Percentiles rank a stretch among this genome's conserved stretches.
Evolutionary conservation across 805 yeast species (phyloP).

Genomic region (Candida sakaeoensis): DNA sequence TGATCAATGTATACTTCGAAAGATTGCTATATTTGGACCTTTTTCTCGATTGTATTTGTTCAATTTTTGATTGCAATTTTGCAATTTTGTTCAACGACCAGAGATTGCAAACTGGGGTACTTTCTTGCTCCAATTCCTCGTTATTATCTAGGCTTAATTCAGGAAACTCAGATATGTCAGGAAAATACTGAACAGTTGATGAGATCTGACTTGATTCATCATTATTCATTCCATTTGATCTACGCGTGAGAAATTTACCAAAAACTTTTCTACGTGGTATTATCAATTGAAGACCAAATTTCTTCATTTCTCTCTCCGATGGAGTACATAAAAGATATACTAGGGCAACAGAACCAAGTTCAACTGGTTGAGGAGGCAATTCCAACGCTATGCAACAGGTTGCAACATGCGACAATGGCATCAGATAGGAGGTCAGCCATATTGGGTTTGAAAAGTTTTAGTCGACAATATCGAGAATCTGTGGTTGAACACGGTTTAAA

Average conservation of each 20-base stretch:
- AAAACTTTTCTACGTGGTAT: not conserved
- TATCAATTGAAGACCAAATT: not conserved
- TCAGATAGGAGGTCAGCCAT: conserved; percentile 91
- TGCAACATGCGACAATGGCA: conserved; percentile 74
- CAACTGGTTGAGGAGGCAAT: conserved; percentile 77
- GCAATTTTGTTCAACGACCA: conserved; percentile 52
- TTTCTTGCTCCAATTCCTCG: not conserved
- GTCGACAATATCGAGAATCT: conserved; percentile 83
- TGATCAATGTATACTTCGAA: conserved; percentile 20
- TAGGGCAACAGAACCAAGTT: conserved; percentile 29
- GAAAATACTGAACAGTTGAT: conserved; percentile 13
- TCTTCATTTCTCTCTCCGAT: not conserved
- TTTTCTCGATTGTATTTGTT: conserved; percentile 22
- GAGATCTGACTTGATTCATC: conserved; percentile 3
- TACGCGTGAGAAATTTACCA: not conserved
- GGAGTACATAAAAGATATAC: conserved; percentile 38
- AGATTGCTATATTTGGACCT: conserved; percentile 4
- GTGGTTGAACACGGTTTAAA: conserved; percentile 86
- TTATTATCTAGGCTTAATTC: conserved; percentile 10
- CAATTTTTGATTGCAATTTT: conserved; percentile 45
- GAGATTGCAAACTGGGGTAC: conserved; percentile 24
- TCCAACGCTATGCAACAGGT: conserved; percentile 81
- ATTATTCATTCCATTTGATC: not conserved
- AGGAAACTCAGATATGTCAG: conserved; percentile 14
- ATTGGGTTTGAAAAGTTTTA: conserved; percentile 80